Evolutionary conservation across 1,284 basidiomycete genomes (phyloP), one percentile per base, ranked within the genome.

Genomic region (Irpex sp.): DNA sequence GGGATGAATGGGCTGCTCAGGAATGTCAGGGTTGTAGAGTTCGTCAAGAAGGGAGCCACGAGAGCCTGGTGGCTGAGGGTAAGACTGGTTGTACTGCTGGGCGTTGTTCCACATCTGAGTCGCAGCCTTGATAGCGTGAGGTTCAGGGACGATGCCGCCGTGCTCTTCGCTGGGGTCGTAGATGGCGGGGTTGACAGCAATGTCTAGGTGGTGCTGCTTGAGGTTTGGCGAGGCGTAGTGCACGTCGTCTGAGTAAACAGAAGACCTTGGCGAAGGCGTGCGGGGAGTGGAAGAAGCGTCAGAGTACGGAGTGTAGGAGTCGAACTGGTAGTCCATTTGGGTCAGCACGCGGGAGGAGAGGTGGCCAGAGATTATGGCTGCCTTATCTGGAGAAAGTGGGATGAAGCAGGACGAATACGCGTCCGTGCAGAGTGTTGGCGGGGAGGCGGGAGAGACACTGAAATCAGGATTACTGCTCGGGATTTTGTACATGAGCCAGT

Each of bases 21-120:
- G 69, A 54, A 75, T 68, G 65, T 77, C 76, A 61, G 74, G 72
- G 60, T 79, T 75, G 65, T 90, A 90, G 61, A 91, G 80, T 74
- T 90, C 89, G 65, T 85, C 82, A 51, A 91, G 81, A 26, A 90
- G 81, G 0, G 87, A 86, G 61, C 78, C 81, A 26, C 81, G 77
- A 37, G 79, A 77, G 62, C 71, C 68, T 15, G 72, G 74, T 55
- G 76, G 72, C 47, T 72, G 72, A 64, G 78, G 74, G 69, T 74
- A 72, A 61, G 70, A 70, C 63, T 65, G 62, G 55, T 63, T 61
- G 61, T 72, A 71, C 66, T 73, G 75, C 57, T 71, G 74, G 13
- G 69, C 63, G 53, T 55, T 31, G 58, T 69, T 69, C 69, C 71
- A 72, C 66, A 74, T 71, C 63, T 72, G 70, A 19, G 72, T 66